phyloP scores from a whole-genome alignment of 1,284 basidiomycete genomes.

The Ceratobasidium sp. region DNA sequence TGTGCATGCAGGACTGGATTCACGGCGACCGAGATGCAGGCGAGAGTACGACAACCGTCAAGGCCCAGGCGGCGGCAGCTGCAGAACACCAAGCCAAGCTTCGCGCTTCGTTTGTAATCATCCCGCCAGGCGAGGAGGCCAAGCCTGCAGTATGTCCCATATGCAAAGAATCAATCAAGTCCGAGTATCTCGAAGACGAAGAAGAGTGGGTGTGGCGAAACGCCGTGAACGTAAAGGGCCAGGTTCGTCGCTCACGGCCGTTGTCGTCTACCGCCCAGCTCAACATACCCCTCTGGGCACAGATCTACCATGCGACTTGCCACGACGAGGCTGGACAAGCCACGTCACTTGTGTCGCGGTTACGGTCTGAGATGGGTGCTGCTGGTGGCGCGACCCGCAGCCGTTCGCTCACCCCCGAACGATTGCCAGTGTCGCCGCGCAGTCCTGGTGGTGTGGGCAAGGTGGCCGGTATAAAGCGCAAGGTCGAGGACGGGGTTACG shows the following conservation, averaged over 20 bases:
- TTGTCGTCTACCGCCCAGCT: slow-evolving; percentile 5
- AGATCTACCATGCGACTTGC: slow-evolving; percentile 93
- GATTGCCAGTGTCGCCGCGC: slow-evolving; percentile 47
- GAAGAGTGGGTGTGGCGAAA: slow-evolving; percentile 99
- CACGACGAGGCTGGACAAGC: slow-evolving; percentile 70
- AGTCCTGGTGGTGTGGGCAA: slow-evolving; percentile 45
- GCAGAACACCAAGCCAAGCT: slow-evolving; percentile 78
- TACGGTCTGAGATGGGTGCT: slow-evolving; percentile 65
- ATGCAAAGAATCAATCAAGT: slow-evolving; percentile 93
- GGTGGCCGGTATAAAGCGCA: slow-evolving; percentile 49
- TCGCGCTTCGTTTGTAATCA: slow-evolving; percentile 80
- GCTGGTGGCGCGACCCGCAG: slow-evolving; percentile 57
- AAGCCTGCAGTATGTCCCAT: slow-evolving; percentile 87
- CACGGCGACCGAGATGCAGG: slow-evolving; percentile 63
- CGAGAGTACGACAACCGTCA: slow-evolving; percentile 48
- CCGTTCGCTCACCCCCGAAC: slow-evolving; percentile 74
- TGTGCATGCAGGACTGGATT: slow-evolving; percentile 76
- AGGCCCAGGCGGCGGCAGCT: slow-evolving; percentile 64
- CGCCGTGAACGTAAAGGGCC: slow-evolving; percentile 80
- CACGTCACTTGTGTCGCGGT: slow-evolving; percentile 61
- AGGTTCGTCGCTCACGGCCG: slow-evolving; percentile 59
- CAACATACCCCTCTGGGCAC: slow-evolving; percentile 38
- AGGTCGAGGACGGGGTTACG: slow-evolving; percentile 48
- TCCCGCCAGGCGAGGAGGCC: slow-evolving; percentile 85
- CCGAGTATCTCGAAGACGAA: slow-evolving; percentile 93